phyloP scores from a whole-genome alignment of 2,329 filamentous ascomycete genomes.

The Septoria linicola region DNA sequence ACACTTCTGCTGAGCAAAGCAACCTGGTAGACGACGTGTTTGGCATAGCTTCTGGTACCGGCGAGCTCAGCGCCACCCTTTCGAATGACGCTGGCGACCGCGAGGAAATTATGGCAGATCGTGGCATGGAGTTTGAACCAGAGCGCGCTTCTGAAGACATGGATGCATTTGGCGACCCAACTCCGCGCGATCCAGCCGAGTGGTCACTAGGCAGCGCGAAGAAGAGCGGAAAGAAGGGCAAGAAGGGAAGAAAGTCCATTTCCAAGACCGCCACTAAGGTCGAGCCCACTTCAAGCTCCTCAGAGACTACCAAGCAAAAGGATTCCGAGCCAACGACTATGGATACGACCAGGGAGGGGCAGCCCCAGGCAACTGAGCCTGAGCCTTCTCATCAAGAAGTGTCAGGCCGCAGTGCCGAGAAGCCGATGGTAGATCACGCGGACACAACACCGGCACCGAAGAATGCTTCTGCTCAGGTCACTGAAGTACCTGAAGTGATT shows the following conservation, averaged over 20 bases:
- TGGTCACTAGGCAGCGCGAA: constrained; percentile 19
- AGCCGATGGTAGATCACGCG: no score
- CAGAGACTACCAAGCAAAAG: no score
- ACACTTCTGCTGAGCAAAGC: not conserved
- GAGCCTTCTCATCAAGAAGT: no score
- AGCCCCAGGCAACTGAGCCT: no score
- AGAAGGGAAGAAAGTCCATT: constrained; percentile 17
- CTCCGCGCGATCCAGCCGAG: constrained; percentile 13
- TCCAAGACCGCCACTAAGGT: not conserved
- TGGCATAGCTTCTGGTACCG: constrained; percentile 9
- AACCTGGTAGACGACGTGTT: constrained; percentile 20
- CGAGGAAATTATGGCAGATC: constrained; percentile 14
- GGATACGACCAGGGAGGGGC: no score
- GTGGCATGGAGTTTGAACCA: constrained; percentile 19
- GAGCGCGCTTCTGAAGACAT: constrained; percentile 22
- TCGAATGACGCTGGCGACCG: constrained; percentile 2
- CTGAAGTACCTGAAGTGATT: no score
- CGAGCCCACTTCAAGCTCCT: constrained; percentile 1
- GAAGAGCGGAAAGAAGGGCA: constrained; percentile 27
- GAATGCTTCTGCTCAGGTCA: no score
- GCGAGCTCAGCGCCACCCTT: constrained; percentile 9
- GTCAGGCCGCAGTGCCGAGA: no score
- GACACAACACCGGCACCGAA: no score
- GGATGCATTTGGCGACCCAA: constrained; percentile 20
- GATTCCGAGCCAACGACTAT: no score